phyloP scores from a whole-genome alignment of 1,139 yeast species.

The Wickerhamomyces sp. region DNA sequence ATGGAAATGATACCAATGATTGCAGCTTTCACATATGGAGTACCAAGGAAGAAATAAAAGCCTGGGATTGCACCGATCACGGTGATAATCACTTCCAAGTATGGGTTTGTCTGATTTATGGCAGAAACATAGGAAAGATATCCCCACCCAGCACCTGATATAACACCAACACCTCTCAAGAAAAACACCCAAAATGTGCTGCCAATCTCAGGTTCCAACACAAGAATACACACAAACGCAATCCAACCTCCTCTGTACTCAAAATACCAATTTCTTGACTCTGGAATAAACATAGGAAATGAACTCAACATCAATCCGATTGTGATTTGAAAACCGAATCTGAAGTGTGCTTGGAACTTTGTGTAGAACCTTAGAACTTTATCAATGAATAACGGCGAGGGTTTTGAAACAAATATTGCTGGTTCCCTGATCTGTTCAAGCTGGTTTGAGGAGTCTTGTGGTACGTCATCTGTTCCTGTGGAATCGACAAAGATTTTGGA shows the following conservation, averaged over 20 bases:
- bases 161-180: constrained; percentile 40
- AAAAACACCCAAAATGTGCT: constrained; percentile 43
- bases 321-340: constrained; percentile 41
- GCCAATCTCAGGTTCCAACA: constrained; percentile 45
- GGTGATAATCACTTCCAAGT: constrained; percentile 38
- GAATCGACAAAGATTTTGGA: constrained; percentile 5
- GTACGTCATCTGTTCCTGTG: neutral
- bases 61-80: constrained; percentile 40
- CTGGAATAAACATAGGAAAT: constrained; percentile 44
- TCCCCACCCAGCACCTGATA: constrained; percentile 45
- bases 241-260: constrained; percentile 45
- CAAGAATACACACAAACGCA: constrained; percentile 45
- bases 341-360: constrained; percentile 30
- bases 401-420: neutral
- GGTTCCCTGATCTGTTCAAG: neutral
- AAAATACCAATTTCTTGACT: constrained; percentile 39
- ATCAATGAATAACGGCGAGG: too few species aligned
- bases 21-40: constrained; percentile 46
- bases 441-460: neutral
- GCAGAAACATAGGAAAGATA: constrained; percentile 39
- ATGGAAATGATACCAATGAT: constrained; percentile 42
- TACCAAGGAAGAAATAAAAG: constrained; percentile 36
- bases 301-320: constrained; percentile 40
- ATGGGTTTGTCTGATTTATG: constrained; percentile 33
- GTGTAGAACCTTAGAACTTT: constrained; percentile 18